phyloP scores from a whole-genome alignment of 495 filamentous ascomycete genomes.

The Trichoderma gamsii region DNA sequence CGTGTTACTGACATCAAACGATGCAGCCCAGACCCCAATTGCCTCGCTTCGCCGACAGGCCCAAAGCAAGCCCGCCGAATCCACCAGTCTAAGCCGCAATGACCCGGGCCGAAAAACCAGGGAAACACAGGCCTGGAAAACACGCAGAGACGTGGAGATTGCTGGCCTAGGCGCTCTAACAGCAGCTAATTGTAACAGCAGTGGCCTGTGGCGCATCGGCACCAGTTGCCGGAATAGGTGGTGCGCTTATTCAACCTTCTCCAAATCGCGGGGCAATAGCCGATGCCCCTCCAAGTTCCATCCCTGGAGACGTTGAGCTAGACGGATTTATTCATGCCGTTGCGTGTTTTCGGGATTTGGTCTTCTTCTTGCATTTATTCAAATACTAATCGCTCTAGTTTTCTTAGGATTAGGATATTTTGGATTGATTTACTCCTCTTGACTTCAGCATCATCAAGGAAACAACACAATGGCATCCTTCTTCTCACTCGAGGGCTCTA shows the following conservation, averaged over 20 bases:
- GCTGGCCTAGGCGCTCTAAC: no score
- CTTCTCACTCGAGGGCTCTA: slow-evolving; percentile 59
- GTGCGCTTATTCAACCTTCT: neutral
- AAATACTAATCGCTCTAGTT: neutral
- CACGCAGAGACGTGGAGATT: no score
- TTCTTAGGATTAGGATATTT: neutral
- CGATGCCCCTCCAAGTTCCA: neutral
- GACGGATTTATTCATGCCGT: neutral
- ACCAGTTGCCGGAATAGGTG: slow-evolving; percentile 6
- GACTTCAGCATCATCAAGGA: neutral
- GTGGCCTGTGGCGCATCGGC: neutral
- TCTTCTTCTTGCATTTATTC: neutral
- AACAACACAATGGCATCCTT: slow-evolving; percentile 23
- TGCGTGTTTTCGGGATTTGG: neutral
- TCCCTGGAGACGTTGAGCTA: no score
- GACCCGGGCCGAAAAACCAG: neutral
- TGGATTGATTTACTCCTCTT: neutral
- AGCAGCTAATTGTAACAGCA: no score
- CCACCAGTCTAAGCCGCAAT: neutral
- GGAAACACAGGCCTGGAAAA: no score
- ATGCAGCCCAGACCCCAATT: neutral
- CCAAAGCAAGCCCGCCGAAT: neutral
- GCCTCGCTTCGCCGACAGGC: neutral
- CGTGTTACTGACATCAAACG: neutral
- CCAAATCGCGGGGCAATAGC: slow-evolving; percentile 1